Conservation (phyloP, 306 rosid species). For the Ormosia emarginata region DNA sequence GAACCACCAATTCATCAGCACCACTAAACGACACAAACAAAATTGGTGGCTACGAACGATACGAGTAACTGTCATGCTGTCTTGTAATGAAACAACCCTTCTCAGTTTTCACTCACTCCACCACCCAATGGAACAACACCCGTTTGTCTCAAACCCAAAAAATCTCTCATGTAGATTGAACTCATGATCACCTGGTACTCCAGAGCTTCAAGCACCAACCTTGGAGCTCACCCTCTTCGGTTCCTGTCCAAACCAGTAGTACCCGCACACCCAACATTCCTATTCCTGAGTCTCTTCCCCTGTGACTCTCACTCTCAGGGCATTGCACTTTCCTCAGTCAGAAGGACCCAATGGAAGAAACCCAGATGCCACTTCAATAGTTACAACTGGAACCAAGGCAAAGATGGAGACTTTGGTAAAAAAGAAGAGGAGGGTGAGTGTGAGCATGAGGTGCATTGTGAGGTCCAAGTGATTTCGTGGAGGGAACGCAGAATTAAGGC, state of each 20-base stretch:
- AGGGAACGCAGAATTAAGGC: conserved; percentile 60
- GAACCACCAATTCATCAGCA: conserved; percentile 11
- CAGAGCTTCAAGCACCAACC: conserved; percentile 39
- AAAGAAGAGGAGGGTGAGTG: not conserved
- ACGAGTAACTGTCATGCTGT: not conserved
- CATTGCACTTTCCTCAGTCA: conserved; percentile 27
- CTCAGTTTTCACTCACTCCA: not conserved
- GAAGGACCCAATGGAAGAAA: conserved; percentile 35
- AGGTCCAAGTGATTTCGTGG: conserved; percentile 69
- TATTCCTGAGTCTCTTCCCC: not conserved
- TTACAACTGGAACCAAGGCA: not conserved
- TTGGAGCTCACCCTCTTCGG: conserved; percentile 26
- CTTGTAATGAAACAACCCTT: not conserved
- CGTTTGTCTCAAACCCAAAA: not conserved
- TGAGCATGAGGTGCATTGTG: conserved; percentile 53
- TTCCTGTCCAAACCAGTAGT: not conserved
- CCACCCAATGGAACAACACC: not conserved
- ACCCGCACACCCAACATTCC: conserved; percentile 6
- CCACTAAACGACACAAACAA: not conserved
- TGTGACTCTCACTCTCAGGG: conserved; percentile 5
- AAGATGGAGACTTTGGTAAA: not conserved
- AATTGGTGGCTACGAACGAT: conserved; percentile 20
- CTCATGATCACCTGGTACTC: conserved; percentile 38
- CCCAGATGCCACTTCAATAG: conserved; percentile 21
- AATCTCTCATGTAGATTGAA: not conserved